Evolutionary conservation across 176 grass and related monocot genomes (phyloP), one percentile per base, ranked within the genome.

Genomic region (Stipa capillata): DNA sequence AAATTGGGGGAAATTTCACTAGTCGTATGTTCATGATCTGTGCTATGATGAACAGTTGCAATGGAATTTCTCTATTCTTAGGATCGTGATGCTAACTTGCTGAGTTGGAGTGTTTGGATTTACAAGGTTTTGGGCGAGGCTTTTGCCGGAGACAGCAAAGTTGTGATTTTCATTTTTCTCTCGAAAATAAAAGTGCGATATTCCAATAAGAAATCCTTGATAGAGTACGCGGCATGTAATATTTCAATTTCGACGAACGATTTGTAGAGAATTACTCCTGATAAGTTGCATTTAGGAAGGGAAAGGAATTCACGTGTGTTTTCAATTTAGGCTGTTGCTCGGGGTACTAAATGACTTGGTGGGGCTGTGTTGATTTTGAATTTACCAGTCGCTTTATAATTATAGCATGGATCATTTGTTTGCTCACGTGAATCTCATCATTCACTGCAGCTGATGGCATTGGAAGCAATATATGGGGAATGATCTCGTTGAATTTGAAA

Each of bases 401-500:
- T 33, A 34, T 8, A 37, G 2, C 14, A 18, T 68, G 11, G 61
- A 51, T 20, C 32, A 59, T 31, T 45, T 85, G 45, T 5, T 84
- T 69, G 24, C 15, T 36, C 7, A 58, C 7, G 39, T 52, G 45
- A 68, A n/a, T 35, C 10, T 77, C 36, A 23, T 41, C 3, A n/a
- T 63, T 69, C 14, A 25, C 33, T 79, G 41, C 81, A 91, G 89
- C 29, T 87, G 48, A 67, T 91, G 45, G 89, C 89, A 59, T 18
- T 87, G 72, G 81, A 91, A 24, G 89, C 85, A 78, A 91, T 91
- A 48, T 87, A 87, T 43, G 81, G 84, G 21, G 65, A n/a, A 73
- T 39, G 79, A 84, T 81, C 81, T 87, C 40, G 31, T 12, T 34
- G 61, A 29, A 16, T 73, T 81, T 1, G 24, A 37, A 72, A 86